These are phyloP conservation scores for Amphibolis antarctica DNA, from an alignment of 106 monocot species.

Conservation along the genomic window DNA sequence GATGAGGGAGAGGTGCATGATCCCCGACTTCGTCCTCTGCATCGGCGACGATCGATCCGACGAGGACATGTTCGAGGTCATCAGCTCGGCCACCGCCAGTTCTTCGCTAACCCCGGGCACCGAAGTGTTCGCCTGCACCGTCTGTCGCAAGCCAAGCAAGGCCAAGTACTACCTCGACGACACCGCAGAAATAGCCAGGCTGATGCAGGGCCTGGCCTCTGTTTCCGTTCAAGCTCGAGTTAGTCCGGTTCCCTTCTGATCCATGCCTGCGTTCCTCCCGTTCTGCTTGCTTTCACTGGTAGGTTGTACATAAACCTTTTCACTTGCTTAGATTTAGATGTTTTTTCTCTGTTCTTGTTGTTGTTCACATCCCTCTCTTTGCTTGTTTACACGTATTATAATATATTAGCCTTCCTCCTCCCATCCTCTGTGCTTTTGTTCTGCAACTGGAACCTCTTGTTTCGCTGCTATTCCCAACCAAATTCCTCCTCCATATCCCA, in stretches of 20 bases:
- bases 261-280: too few species aligned
- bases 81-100: not conserved
- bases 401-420: too few species aligned
- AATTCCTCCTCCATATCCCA: too few species aligned
- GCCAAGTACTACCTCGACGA: constrained; percentile 22
- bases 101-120: not conserved
- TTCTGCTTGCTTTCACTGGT: too few species aligned
- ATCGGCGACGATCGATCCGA: constrained; percentile 16
- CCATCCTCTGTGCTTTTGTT: too few species aligned
- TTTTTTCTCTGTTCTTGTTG: too few species aligned
- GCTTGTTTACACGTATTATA: too few species aligned
- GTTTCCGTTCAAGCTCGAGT: constrained; percentile 8
- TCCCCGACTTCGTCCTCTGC: constrained; percentile 15
- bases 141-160: constrained; percentile 14
- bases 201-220: constrained; percentile 22
- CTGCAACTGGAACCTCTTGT: too few species aligned
- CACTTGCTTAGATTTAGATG: too few species aligned
- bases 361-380: too few species aligned
- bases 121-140: constrained; percentile 16
- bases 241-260: not conserved
- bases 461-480: too few species aligned
- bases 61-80: constrained; percentile 17
- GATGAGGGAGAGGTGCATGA: not conserved
- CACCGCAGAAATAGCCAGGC: constrained; percentile 16
- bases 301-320: too few species aligned